Evolutionary conservation across 768 basidiomycete genomes (phyloP), one percentile per base, ranked within the genome.

Genomic region (Trichaptum fuscoviolaceum): DNA sequence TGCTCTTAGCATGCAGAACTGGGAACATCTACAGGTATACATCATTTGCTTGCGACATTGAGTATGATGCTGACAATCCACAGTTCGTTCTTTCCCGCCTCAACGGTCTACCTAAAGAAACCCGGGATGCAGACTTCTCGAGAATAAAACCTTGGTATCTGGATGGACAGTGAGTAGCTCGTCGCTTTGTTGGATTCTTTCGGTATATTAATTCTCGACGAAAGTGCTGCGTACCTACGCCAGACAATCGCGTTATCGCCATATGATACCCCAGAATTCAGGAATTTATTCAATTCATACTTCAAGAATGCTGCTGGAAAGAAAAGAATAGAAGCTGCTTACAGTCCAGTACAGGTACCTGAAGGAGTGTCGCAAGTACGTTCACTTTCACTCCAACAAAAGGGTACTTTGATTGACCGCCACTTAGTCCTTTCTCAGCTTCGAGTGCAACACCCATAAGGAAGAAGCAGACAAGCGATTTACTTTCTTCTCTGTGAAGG

Each of bases 131-230:
- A 25, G 97, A 99, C 77, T 98, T 99, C 78, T 96, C 95, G 10
- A 87, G 97, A 12, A 91, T 99, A 71, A 99, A 97, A 77, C 93
- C 95, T 0, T 99, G 97, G 97, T 97, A 96, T 75, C 84, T 99
- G 12, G 96, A 99, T 70, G 91, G 90, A 74, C 86, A 94, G 96
- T 97, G 77, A 73, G 93, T 79, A 10, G 59, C n/a, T 63, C 67
- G n/a, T 9, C 23, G 58, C 52, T 9, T 63, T 42, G 8, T 34
- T 23, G 42, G n/a, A 35, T 66, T 57, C n/a, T 18, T 62, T 27
- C 25, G 64, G 63, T 64, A 63, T 12, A n/a, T 65, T 59, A 65
- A 62, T 23, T 35, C 26, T 12, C 57, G 61, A 17, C 24, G 63
- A 20, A 65, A 97, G 95, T 73, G 89, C 96, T 4, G 78, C 84